These are phyloP conservation scores for Podaxis rugospora DNA, from an alignment of 768 basidiomycete species.

Conservation along the genomic window DNA sequence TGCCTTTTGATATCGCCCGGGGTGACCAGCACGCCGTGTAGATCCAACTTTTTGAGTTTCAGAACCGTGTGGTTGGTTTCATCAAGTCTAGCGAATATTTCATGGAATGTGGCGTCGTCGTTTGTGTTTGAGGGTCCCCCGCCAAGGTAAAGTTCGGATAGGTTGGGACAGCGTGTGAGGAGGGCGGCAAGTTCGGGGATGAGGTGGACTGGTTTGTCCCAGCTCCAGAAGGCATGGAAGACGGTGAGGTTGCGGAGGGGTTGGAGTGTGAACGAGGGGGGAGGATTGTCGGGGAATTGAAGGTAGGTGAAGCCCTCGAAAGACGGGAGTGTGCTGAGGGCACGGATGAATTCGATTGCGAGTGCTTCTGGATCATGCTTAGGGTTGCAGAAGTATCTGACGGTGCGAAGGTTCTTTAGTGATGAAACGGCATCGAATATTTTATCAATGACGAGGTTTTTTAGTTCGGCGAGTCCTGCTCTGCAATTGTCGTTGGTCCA, in stretches of 20 bases:
- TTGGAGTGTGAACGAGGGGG: not conserved
- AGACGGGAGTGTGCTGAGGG: not conserved
- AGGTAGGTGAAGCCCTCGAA: not conserved
- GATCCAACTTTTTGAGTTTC: not conserved
- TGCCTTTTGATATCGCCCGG: not conserved
- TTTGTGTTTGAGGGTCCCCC: not conserved
- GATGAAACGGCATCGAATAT: not conserved
- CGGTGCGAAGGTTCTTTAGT: not conserved
- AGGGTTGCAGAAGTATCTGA: not conserved
- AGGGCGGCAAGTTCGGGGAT: not conserved
- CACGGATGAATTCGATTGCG: not conserved
- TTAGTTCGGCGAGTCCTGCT: not conserved
- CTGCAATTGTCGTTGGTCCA: not conserved
- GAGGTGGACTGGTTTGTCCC: not conserved
- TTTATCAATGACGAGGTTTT: not conserved
- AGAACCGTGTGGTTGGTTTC: not conserved
- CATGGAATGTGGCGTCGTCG: not conserved
- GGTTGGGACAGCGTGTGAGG: not conserved
- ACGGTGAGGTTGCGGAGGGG: constrained; percentile 1
- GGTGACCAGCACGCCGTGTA: not conserved
- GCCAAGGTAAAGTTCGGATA: not conserved
- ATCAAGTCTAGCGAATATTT: not conserved
- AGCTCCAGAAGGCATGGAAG: not conserved
- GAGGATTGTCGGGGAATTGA: not conserved
- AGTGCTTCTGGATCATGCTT: not conserved